Evolutionary conservation across 1,284 basidiomycete genomes (phyloP), one percentile per base, ranked within the genome.

Genomic region (Sporisorium iseilematis-ciliati): DNA sequence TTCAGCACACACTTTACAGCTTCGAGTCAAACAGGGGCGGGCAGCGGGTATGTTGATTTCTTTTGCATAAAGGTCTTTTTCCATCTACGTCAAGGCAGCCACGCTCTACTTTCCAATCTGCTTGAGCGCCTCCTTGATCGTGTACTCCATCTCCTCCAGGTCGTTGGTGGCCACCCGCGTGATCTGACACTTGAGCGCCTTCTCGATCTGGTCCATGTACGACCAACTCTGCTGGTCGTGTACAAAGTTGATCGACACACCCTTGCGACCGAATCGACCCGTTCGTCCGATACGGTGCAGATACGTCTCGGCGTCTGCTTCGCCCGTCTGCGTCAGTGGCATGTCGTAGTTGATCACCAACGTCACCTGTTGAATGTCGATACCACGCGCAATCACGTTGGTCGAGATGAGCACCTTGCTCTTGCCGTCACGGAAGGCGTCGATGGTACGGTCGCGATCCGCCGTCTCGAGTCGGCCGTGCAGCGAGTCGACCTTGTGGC

Each of bases 401-500:
- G 97, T 99, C 57, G 97, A 97, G 85, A 99, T 99, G 75, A 99
- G 88, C 43, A 97, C 96, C 87, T 99, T 99, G 86, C 94, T 94
- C 84, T 92, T 92, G 65, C 97, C 97, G 80, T 97, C 92, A 55
- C 97, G 90, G 91, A 99, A 99, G 26, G 91, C 91, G 84, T 98
- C 95, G 82, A 99, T 96, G 75, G 96, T 92, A 41, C 89, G 84
- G 86, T 99, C 97, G 80, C 97, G 93, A 82, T 96, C 94, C 2
- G 88, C 78, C 14, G 92, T 91, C 77, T 95, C 92, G 86, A 97
- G 96, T 50, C 93, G 92, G 42, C 97, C 97, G 83, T 99, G 97
- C 49, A 99, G 88, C 4, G 95, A 96, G 10, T 94, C 93, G 29
- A 99, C 96, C 84, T 95, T 93, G 87, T 99, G 97, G 0, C 96